A percentile compares a stretch with the other conserved stretches of the same genome.
Conservation (phyloP, 345 rosid species). For the Draba incana region DNA sequence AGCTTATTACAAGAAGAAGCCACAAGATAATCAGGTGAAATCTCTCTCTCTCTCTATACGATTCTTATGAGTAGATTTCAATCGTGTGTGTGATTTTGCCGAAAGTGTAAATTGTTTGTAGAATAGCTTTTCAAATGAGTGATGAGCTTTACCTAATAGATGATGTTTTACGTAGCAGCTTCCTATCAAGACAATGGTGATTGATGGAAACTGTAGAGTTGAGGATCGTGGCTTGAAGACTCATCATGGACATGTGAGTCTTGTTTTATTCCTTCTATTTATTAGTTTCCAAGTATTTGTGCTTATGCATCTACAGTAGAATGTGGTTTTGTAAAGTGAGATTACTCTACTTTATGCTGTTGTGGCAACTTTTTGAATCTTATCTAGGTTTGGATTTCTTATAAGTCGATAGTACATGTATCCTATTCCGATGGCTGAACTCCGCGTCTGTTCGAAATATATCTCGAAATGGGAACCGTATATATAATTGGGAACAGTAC, state of each 20-base stretch:
- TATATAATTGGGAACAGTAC: not conserved
- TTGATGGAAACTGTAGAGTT: slow-evolving; percentile 97
- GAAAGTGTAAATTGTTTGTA: not conserved
- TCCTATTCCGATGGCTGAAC: not conserved
- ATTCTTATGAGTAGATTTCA: not conserved
- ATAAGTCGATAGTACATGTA: not conserved
- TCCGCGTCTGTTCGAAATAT: not conserved
- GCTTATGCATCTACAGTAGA: not conserved
- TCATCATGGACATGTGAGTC: slow-evolving; percentile 92
- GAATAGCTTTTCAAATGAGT: slow-evolving; percentile 1
- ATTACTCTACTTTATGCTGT: not conserved
- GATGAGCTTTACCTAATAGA: slow-evolving; percentile 7
- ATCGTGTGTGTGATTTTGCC: not conserved
- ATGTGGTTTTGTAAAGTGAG: slow-evolving; percentile 1
- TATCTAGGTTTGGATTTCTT: slow-evolving; percentile 2
- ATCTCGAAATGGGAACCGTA: not conserved
- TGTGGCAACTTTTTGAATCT: not conserved
- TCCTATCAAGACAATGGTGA: slow-evolving; percentile 92
- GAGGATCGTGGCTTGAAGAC: slow-evolving; percentile 99
- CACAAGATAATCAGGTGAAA: slow-evolving; percentile 85
- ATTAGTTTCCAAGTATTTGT: not conserved
- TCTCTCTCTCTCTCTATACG: not conserved
- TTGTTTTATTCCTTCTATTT: not conserved
- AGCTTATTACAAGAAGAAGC: slow-evolving; percentile 97
- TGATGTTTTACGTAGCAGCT: slow-evolving; percentile 64